A percentile compares a stretch with the other conserved stretches of the same genome.
These are phyloP conservation scores for Globisporangium okanoganense DNA, from an alignment of 352 stramenopile genomes.

Conservation along the genomic window DNA sequence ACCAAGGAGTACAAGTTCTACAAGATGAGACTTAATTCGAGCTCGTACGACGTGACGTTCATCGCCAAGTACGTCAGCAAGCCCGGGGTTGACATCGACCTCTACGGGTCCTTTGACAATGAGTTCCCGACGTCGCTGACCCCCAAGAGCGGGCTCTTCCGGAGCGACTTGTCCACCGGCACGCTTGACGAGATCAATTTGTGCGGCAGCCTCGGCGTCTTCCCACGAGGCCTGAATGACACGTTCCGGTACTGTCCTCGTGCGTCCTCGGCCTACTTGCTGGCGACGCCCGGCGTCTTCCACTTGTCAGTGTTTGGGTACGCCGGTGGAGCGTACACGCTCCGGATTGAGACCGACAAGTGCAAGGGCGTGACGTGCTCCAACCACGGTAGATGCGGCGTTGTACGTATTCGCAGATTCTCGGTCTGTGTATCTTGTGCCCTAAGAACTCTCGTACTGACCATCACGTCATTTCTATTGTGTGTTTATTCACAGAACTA, in stretches of 20 bases:
- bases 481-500: constrained; percentile 25
- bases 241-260: constrained; percentile 49
- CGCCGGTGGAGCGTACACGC: constrained; percentile 25
- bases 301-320: constrained; percentile 72
- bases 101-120: constrained; percentile 76
- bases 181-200: constrained; percentile 58
- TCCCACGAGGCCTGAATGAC: constrained; percentile 58
- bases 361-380: constrained; percentile 62
- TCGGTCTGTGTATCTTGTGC: not conserved
- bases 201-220: constrained; percentile 57
- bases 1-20: constrained; percentile 74
- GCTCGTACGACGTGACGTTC: constrained; percentile 69
- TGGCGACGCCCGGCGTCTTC: constrained; percentile 58
- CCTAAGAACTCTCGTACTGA: not conserved
- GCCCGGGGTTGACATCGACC: constrained; percentile 38
- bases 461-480: not conserved
- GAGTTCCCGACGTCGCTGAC: constrained; percentile 47
- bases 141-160: constrained; percentile 37
- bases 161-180: constrained; percentile 42
- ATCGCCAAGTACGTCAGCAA: constrained; percentile 32
- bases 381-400: constrained; percentile 49
- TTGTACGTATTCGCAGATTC: constrained; percentile 25
- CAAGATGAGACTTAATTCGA: constrained; percentile 52
- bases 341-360: constrained; percentile 61
- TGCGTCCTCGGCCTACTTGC: constrained; percentile 44